Evolutionary conservation across 371 early-diverging fungal genomes (phyloP), one percentile per base, ranked within the genome.

Genomic region (Actinomucor elegans): DNA sequence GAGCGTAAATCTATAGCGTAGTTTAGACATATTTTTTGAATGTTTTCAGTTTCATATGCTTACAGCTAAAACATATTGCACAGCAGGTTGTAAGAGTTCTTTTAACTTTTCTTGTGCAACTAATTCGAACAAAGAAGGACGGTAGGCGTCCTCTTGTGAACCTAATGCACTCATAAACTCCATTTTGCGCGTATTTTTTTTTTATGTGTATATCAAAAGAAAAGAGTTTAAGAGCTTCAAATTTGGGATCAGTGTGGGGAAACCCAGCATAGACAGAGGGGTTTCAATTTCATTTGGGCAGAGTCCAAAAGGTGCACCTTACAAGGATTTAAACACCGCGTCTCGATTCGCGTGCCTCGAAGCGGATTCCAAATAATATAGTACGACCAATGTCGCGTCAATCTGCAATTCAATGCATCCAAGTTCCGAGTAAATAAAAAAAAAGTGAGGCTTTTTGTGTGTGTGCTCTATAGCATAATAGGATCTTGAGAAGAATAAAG

Each of bases 81-180:
- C 65, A 20, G 96, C 94, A 11, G 96, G 96, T 56, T 88, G 87
- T 27, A 94, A 72, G 49, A 94, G 68, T 36, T 87, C 92, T 37
- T 81, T 75, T 67, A 96, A 77, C 62, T 91, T 88, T 48, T 86
- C 88, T 69, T 92, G 90, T 15, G 94, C 92, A 35, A 90, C 78
- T 3, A 94, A 81, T 78, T 96, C 96, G 66, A 96, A 94, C 55
- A 94, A 64, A 3, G 93, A 90, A 56, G 94, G 95, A 48, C 89
- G 81, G 70, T 80, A 83, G 18, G 85, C 79, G 58, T 86, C 89
- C 66, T 80, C 84, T 52, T 85, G 84, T 17, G 77, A 77, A 44
- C 88, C 83, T 59, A 93, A 66, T 61, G 87, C 86, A 61, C 88
- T 89, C 89, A 93, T 87, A 72, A 89, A 90, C 80, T 90, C 93